phyloP scores from a whole-genome alignment of 768 basidiomycete species.

The Boletus subcaerulescens region DNA sequence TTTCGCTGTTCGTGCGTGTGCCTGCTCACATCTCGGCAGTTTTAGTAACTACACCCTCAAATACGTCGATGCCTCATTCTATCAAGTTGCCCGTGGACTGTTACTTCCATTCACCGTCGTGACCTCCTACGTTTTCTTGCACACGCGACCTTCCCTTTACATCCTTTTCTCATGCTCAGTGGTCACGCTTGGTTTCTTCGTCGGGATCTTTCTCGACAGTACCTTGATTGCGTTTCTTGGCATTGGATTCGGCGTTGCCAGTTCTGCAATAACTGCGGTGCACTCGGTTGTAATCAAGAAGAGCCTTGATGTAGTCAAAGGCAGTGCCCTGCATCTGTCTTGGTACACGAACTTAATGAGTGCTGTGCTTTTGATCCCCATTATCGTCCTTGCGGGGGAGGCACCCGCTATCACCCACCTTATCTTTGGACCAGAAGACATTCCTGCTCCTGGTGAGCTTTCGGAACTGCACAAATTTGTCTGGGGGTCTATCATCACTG shows the following conservation, averaged over 20 bases:
- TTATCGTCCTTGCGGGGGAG: slow-evolving; percentile 77
- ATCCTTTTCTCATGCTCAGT: slow-evolving; percentile 74
- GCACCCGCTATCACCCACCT: slow-evolving; percentile 59
- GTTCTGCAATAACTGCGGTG: slow-evolving; percentile 81
- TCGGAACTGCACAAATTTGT: slow-evolving; percentile 62
- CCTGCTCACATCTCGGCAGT: slow-evolving; percentile 37
- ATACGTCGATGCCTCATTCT: slow-evolving; percentile 93
- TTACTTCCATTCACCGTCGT: slow-evolving; percentile 91
- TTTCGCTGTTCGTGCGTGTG: neutral
- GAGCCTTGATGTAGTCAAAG: slow-evolving; percentile 73
- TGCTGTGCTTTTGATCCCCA: slow-evolving; percentile 66
- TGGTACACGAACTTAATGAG: slow-evolving; percentile 92
- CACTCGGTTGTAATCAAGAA: slow-evolving; percentile 96
- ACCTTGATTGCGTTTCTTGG: slow-evolving; percentile 59
- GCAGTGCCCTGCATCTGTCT: slow-evolving; percentile 79
- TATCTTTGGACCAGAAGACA: slow-evolving; percentile 45
- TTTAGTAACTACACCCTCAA: slow-evolving; percentile 90
- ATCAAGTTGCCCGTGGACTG: slow-evolving; percentile 92
- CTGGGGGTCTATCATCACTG: slow-evolving; percentile 77
- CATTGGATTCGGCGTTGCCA: slow-evolving; percentile 76
- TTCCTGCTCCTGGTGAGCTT: slow-evolving; percentile 38
- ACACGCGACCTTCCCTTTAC: slow-evolving; percentile 68
- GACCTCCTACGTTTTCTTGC: slow-evolving; percentile 78
- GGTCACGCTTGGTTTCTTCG: slow-evolving; percentile 91
- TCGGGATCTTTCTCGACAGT: slow-evolving; percentile 80